Evolutionary conservation across 306 rosid genomes (phyloP).

Genomic region (Trichosanthes cucumerina): DNA sequence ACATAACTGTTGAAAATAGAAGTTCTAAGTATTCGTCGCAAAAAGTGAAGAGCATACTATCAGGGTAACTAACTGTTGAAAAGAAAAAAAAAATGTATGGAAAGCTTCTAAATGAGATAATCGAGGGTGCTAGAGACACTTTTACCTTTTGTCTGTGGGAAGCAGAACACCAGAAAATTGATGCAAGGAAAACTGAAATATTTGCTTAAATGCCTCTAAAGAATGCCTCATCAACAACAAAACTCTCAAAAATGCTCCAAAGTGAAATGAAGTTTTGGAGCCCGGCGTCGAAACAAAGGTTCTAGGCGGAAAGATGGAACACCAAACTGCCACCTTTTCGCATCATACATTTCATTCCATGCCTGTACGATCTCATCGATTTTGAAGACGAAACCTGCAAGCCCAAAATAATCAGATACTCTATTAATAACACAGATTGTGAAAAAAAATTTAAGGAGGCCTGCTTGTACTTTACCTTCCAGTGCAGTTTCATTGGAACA

Average conservation of each 20-base stretch:
- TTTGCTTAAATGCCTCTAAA: slow-evolving; percentile 25
- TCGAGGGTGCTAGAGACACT: not conserved
- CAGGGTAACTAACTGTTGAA: not conserved
- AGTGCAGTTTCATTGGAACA: slow-evolving; percentile 80
- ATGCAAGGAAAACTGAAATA: not conserved
- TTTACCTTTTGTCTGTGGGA: not conserved
- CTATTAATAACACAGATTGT: not conserved
- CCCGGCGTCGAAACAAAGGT: slow-evolving; percentile 81
- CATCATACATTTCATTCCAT: slow-evolving; percentile 97
- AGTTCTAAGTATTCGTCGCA: not conserved
- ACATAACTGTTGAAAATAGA: too few species aligned
- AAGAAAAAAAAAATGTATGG: not conserved
- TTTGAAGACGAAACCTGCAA: slow-evolving; percentile 72
- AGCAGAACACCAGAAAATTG: not conserved
- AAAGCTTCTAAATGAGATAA: not conserved
- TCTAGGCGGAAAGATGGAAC: slow-evolving; percentile 90
- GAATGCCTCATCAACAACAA: slow-evolving; percentile 21
- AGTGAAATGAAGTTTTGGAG: slow-evolving; percentile 66
- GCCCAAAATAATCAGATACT: not conserved
- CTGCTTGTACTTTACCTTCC: slow-evolving; percentile 44
- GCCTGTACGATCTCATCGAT: slow-evolving; percentile 93
- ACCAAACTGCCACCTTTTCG: slow-evolving; percentile 87
- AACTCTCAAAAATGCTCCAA: slow-evolving; percentile 58
- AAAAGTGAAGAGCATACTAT: not conserved
- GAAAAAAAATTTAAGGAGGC: not conserved